Percentiles rank a stretch among this genome's conserved stretches.
Conservation (phyloP, 768 basidiomycete genomes). For the button mushroom (Agaricus bisporus) region DNA sequence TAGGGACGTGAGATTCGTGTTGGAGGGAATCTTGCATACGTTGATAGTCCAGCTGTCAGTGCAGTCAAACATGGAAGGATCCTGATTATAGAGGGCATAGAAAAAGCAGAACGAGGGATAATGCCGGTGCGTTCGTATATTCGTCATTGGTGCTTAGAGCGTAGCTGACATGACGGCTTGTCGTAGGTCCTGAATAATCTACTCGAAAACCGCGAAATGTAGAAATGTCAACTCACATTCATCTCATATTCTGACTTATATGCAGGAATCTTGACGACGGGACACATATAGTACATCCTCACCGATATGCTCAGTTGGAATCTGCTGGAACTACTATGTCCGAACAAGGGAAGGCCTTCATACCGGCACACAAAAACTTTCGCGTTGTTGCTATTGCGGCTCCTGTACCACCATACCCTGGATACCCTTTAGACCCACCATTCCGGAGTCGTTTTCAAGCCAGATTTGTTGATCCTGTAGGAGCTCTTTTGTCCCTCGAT, state of each 20-base stretch:
- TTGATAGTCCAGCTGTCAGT: conserved; percentile 60
- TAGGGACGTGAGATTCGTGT: conserved; percentile 55
- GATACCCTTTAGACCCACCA: conserved; percentile 61
- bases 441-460: conserved; percentile 68
- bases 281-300: conserved; percentile 62
- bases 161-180: conserved; percentile 5
- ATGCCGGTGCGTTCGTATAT: conserved; percentile 48
- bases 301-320: conserved; percentile 49
- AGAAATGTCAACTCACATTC: conserved; percentile 7
- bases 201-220: conserved; percentile 70
- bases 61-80: conserved; percentile 62
- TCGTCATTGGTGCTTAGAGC: neutral
- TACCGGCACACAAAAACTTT: conserved; percentile 63
- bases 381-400: conserved; percentile 65
- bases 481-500: conserved; percentile 41
- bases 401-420: conserved; percentile 63
- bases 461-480: conserved; percentile 58
- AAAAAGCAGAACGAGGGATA: conserved; percentile 67
- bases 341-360: conserved; percentile 38
- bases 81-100: conserved; percentile 63
- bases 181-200: conserved; percentile 55
- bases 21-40: conserved; percentile 60
- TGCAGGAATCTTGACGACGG: conserved; percentile 63
- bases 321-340: conserved; percentile 20
- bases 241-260: neutral